A percentile compares a stretch with the other conserved stretches of the same genome.
These are phyloP conservation scores for Monosiga brevicollis DNA, from an alignment of 78 protist species.

Conservation along the genomic window DNA sequence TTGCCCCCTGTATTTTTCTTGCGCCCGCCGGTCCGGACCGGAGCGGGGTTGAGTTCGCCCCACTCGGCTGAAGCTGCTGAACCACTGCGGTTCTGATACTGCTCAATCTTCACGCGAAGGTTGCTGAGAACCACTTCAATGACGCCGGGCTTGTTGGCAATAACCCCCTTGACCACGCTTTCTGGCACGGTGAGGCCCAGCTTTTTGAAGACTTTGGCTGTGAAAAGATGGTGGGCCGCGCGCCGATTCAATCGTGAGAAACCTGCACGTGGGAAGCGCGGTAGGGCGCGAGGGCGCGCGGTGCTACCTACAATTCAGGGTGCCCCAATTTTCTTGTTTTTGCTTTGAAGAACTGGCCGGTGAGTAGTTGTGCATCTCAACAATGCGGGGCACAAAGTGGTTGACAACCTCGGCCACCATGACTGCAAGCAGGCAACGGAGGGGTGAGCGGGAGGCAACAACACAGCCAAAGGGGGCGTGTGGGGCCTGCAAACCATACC, in stretches of 20 bases:
- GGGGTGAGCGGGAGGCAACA: too few species aligned
- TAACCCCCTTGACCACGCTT: background rate
- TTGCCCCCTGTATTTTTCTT: too few species aligned
- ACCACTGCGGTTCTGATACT: too few species aligned
- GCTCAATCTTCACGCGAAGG: slow-evolving; percentile 2
- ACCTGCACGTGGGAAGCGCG: background rate
- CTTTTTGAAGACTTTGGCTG: slow-evolving; percentile 1
- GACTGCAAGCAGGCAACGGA: slow-evolving; percentile 7
- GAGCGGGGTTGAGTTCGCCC: too few species aligned
- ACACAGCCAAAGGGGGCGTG: background rate
- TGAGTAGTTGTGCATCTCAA: slow-evolving; percentile 69
- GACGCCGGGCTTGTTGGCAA: background rate
- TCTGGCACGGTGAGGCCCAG: background rate
- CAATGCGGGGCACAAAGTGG: slow-evolving; percentile 33
- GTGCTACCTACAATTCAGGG: slow-evolving; percentile 21
- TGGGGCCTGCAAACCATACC: slow-evolving; percentile 15
- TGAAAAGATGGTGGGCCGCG: too few species aligned
- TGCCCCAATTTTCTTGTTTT: slow-evolving; percentile 57
- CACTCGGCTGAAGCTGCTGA: too few species aligned
- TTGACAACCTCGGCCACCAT: slow-evolving; percentile 38
- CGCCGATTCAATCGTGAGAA: background rate
- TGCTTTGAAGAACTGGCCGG: slow-evolving; percentile 25
- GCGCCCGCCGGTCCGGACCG: too few species aligned
- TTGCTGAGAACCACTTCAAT: background rate
- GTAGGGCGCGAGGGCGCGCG: background rate